Evolutionary conservation across 305 asterid species (phyloP).

Genomic region (Fraxinus platypoda): DNA sequence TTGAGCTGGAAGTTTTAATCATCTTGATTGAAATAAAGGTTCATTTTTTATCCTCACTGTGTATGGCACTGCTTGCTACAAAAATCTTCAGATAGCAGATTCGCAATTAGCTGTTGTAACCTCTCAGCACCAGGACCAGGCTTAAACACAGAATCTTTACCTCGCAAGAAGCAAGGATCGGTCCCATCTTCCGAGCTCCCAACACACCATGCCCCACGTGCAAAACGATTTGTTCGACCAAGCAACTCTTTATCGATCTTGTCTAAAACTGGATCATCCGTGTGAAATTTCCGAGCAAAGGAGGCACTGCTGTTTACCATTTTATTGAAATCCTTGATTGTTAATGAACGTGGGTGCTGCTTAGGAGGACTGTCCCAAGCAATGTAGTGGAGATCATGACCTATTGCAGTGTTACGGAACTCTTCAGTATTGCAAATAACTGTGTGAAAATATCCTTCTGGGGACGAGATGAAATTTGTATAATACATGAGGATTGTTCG

Average conservation of each 20-base stretch:
- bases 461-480: slow-evolving; percentile 79
- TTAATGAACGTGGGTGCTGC: slow-evolving; percentile 76
- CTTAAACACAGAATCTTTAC: slow-evolving; percentile 66
- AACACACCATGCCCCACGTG: slow-evolving; percentile 83
- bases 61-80: slow-evolving; percentile 51
- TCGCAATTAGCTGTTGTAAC: slow-evolving; percentile 45
- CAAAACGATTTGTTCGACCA: slow-evolving; percentile 65
- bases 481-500: slow-evolving; percentile 93
- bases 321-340: slow-evolving; percentile 58
- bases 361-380: slow-evolving; percentile 97
- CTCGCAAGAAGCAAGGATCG: slow-evolving; percentile 66
- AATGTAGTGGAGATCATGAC: slow-evolving; percentile 89
- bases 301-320: slow-evolving; percentile 92
- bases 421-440: slow-evolving; percentile 76
- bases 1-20: neutral
- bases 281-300: slow-evolving; percentile 82
- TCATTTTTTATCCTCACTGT: slow-evolving; percentile 25
- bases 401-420: slow-evolving; percentile 64
- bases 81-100: slow-evolving; percentile 58
- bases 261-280: slow-evolving; percentile 70
- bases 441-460: slow-evolving; percentile 94
- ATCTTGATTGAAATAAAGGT: neutral
- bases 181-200: slow-evolving; percentile 60
- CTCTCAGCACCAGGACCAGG: slow-evolving; percentile 84
- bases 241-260: slow-evolving; percentile 74